phyloP scores from a whole-genome alignment of 2,329 filamentous ascomycete species.

The Aspergillus nomiae region DNA sequence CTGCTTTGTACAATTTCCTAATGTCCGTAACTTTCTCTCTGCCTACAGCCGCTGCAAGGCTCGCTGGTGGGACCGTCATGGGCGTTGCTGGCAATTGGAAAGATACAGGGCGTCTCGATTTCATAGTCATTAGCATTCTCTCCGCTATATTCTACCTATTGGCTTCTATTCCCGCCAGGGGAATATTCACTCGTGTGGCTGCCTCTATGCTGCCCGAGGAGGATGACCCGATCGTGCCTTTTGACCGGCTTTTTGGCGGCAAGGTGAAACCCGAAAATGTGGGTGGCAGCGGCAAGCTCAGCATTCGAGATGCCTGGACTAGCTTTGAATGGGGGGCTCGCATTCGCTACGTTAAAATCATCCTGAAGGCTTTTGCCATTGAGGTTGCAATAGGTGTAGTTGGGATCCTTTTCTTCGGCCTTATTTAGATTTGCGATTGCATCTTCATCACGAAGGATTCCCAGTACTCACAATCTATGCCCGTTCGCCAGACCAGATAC shows the following conservation, averaged over 20 bases:
- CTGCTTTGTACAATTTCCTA: slow-evolving; percentile 46
- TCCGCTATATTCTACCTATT: slow-evolving; percentile 35
- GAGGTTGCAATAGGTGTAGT: slow-evolving; percentile 38
- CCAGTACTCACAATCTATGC: too few species aligned
- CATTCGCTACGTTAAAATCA: slow-evolving; percentile 72
- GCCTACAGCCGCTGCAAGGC: slow-evolving; percentile 49
- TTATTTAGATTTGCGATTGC: too few species aligned
- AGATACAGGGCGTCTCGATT: not conserved
- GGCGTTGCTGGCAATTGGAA: not conserved
- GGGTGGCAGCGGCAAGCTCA: slow-evolving; percentile 51
- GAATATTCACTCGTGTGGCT: slow-evolving; percentile 79
- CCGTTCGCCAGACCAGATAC: too few species aligned
- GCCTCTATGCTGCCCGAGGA: slow-evolving; percentile 82
- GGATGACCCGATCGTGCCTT: slow-evolving; percentile 81
- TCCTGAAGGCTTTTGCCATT: slow-evolving; percentile 69
- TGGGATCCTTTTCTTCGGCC: not conserved
- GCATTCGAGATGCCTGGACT: slow-evolving; percentile 72
- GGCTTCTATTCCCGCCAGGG: slow-evolving; percentile 72
- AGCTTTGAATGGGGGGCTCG: slow-evolving; percentile 74
- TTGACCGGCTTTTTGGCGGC: slow-evolving; percentile 83
- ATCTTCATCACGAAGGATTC: too few species aligned
- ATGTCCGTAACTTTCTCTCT: slow-evolving; percentile 44
- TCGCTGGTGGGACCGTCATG: slow-evolving; percentile 31
- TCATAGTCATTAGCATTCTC: not conserved
- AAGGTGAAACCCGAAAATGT: slow-evolving; percentile 73